Percentiles rank a stretch among this genome's conserved stretches.
phyloP scores from a whole-genome alignment of 2,329 filamentous ascomycete genomes.

The Exophiala phaeomuriformis region DNA sequence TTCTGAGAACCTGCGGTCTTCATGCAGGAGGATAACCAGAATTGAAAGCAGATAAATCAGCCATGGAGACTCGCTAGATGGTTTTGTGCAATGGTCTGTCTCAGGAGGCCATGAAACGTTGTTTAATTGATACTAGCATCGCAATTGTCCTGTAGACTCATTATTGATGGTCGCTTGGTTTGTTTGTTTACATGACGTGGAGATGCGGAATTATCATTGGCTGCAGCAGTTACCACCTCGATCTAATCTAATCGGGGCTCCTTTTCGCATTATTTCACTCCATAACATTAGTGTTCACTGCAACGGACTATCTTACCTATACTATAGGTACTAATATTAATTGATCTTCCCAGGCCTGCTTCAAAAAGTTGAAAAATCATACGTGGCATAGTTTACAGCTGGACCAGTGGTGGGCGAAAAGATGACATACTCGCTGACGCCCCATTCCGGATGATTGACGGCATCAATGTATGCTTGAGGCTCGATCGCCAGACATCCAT shows the following conservation, averaged over 20 bases:
- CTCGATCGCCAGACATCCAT: conserved; percentile 84
- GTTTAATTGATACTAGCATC: neutral
- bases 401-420: conserved; percentile 37
- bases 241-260: neutral
- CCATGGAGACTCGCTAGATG: too few species aligned
- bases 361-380: conserved; percentile 39
- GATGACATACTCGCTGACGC: conserved; percentile 45
- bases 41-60: too few species aligned
- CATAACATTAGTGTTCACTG: neutral
- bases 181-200: conserved; percentile 26
- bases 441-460: conserved; percentile 89
- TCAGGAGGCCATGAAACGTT: too few species aligned
- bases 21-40: too few species aligned
- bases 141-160: neutral
- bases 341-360: too few species aligned
- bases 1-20: too few species aligned
- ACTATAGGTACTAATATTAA: neutral
- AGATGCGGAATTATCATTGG: conserved; percentile 15
- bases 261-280: neutral
- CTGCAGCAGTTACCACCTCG: neutral
- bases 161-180: neutral
- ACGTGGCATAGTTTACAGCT: conserved; percentile 39
- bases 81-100: too few species aligned
- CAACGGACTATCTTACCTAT: neutral
- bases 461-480: conserved; percentile 90